These are phyloP conservation scores for Vaccinium macrocarpon DNA, from an alignment of 148 eudicot genomes.

Conservation along the genomic window DNA sequence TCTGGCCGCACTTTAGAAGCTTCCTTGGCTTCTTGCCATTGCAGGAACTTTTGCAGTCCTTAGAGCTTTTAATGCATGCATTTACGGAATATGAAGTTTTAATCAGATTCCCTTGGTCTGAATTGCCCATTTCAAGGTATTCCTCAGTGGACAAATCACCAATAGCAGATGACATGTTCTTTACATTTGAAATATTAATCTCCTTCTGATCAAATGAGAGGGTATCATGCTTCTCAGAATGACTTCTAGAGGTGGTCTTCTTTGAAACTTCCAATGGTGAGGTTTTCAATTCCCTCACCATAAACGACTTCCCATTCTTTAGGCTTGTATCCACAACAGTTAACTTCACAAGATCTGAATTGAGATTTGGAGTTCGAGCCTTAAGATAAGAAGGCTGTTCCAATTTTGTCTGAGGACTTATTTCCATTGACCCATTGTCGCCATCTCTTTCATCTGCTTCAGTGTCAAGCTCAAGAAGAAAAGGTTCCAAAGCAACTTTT, in stretches of 20 bases:
- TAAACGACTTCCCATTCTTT: conserved; percentile 24
- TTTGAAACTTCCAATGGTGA: conserved; percentile 23
- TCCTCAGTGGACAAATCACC: conserved; percentile 5
- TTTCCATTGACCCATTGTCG: conserved; percentile 28
- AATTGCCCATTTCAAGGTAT: neutral
- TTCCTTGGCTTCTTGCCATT: conserved; percentile 24
- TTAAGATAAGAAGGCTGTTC: conserved; percentile 38
- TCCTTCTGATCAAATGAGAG: neutral
- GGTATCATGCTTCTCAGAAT: conserved; percentile 13
- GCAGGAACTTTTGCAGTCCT: conserved; percentile 2
- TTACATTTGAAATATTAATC: neutral
- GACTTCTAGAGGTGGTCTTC: neutral
- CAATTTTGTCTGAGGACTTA: conserved; percentile 18
- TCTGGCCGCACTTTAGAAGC: conserved; percentile 11
- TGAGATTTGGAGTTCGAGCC: conserved; percentile 37
- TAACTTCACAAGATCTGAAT: conserved; percentile 23
- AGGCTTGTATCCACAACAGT: conserved; percentile 45
- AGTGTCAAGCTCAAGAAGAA: conserved; percentile 51
- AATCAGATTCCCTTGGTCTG: neutral
- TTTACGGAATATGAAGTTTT: neutral
- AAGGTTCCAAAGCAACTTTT: conserved; percentile 62
- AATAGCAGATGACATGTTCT: conserved; percentile 5
- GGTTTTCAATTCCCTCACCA: conserved; percentile 32
- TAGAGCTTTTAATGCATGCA: neutral
- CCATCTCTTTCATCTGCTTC: conserved; percentile 30